Percentiles rank a stretch among this genome's conserved stretches.
Conservation (phyloP, 179 eudicot genomes). For the Beta macrorhiza region DNA sequence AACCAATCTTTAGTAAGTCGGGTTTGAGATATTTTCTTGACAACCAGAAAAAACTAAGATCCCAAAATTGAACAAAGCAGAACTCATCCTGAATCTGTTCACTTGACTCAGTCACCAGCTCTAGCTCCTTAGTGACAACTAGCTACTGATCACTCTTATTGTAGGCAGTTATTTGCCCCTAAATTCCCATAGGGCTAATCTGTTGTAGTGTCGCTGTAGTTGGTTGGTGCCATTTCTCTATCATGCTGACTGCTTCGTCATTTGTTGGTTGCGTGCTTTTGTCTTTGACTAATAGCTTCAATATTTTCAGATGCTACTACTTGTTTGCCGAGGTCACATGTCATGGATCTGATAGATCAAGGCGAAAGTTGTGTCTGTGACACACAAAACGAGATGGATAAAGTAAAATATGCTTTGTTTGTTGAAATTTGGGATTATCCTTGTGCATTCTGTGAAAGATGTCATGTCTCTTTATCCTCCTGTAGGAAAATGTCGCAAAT, state of each 20-base stretch:
- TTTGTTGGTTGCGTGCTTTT: neutral
- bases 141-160: neutral
- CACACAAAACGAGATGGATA: conserved; percentile 25
- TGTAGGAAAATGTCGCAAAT: conserved; percentile 31
- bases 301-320: conserved; percentile 23
- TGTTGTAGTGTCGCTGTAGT: neutral
- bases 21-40: neutral
- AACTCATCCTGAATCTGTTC: neutral
- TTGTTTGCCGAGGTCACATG: conserved; percentile 29
- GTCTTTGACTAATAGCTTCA: neutral
- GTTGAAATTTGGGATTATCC: neutral
- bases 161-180: neutral
- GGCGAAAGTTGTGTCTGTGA: conserved; percentile 27
- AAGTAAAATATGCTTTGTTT: conserved; percentile 39
- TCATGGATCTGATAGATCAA: conserved; percentile 12
- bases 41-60: neutral
- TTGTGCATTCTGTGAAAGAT: neutral
- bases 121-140: neutral
- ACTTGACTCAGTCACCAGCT: neutral
- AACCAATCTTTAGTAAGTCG: neutral
- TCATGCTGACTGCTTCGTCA: neutral
- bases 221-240: neutral
- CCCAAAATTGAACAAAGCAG: neutral
- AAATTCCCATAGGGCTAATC: neutral
- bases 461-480: conserved; percentile 14